These are phyloP conservation scores for Hypoxylon sp. DNA, from an alignment of 2,329 filamentous ascomycete genomes.

Conservation along the genomic window DNA sequence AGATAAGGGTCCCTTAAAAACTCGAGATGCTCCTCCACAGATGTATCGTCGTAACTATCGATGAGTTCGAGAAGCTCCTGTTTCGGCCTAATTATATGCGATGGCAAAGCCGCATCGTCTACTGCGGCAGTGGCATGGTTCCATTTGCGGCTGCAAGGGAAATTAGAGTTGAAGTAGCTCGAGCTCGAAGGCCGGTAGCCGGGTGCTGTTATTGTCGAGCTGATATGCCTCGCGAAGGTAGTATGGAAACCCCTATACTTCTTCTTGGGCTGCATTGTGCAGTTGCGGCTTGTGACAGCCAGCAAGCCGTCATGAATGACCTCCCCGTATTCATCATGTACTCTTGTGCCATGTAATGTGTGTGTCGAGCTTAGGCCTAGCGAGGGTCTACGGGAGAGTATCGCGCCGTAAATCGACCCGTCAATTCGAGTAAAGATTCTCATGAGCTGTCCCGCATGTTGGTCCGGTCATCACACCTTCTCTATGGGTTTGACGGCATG, in stretches of 20 bases:
- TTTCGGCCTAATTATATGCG: conserved; percentile 42
- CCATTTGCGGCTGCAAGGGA: conserved; percentile 41
- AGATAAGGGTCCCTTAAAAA: conserved; percentile 68
- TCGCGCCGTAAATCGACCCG: conserved; percentile 71
- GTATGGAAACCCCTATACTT: conserved; percentile 11
- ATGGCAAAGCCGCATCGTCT: conserved; percentile 5
- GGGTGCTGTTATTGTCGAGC: conserved; percentile 46
- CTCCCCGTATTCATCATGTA: conserved; percentile 35
- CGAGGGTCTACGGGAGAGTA: conserved; percentile 64
- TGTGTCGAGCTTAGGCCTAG: conserved; percentile 45
- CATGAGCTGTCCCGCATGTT: conserved; percentile 68
- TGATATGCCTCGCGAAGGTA: conserved; percentile 37
- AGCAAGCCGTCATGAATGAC: conserved; percentile 21
- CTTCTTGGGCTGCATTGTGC: conserved; percentile 19
- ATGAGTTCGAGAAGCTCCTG: conserved; percentile 68
- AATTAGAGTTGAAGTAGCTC: conserved; percentile 46
- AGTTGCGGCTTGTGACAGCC: conserved; percentile 17
- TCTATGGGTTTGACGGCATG: conserved; percentile 34
- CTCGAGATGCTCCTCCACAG: conserved; percentile 68
- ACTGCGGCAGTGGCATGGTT: conserved; percentile 43
- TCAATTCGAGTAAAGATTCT: conserved; percentile 72
- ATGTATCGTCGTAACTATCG: conserved; percentile 63
- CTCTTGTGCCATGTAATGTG: conserved; percentile 27
- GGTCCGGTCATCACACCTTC: conserved; percentile 54
- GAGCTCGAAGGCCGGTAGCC: conserved; percentile 38